These are phyloP conservation scores for Herpetospermum pedunculosum DNA, from an alignment of 306 rosid species.

Conservation along the genomic window DNA sequence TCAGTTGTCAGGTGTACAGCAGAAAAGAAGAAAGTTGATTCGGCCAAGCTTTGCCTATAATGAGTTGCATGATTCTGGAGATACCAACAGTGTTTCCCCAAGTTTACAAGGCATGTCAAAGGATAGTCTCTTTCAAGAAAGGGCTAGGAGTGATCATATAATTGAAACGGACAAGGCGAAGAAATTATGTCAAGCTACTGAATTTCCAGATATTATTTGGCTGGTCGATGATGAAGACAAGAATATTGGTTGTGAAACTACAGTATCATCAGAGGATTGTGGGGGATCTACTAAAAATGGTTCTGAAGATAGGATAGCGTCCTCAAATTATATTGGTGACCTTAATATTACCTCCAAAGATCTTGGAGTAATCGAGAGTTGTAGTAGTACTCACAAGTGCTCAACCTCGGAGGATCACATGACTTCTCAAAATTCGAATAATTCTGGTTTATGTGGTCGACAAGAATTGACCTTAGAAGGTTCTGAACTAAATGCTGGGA, in stretches of 20 bases:
- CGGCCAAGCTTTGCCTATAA: slow-evolving; percentile 35
- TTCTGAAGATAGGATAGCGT: slow-evolving; percentile 9
- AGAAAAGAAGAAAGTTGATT: slow-evolving; percentile 44
- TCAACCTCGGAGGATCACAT: neutral
- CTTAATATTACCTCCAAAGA: neutral
- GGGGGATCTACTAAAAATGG: slow-evolving; percentile 6
- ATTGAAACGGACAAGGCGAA: neutral
- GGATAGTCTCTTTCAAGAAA: slow-evolving; percentile 12
- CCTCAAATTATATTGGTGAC: neutral
- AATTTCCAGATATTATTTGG: slow-evolving; percentile 2
- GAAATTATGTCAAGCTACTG: slow-evolving; percentile 7
- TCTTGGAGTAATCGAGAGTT: neutral
- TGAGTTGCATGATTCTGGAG: slow-evolving; percentile 16
- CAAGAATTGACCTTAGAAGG: neutral
- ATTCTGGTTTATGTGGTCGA: neutral
- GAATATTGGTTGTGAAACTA: slow-evolving; percentile 10
- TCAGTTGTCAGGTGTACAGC: slow-evolving; percentile 9
- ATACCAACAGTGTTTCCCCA: slow-evolving; percentile 9
- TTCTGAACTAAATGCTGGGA: neutral
- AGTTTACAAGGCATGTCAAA: slow-evolving; percentile 4
- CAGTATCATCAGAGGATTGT: slow-evolving; percentile 6
- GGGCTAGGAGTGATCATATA: slow-evolving; percentile 5
- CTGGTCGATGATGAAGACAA: slow-evolving; percentile 14
- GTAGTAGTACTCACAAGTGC: neutral
- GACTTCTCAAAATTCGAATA: neutral